phyloP scores from a whole-genome alignment of 2,329 filamentous ascomycete species.

The Ophiocordyceps australis region DNA sequence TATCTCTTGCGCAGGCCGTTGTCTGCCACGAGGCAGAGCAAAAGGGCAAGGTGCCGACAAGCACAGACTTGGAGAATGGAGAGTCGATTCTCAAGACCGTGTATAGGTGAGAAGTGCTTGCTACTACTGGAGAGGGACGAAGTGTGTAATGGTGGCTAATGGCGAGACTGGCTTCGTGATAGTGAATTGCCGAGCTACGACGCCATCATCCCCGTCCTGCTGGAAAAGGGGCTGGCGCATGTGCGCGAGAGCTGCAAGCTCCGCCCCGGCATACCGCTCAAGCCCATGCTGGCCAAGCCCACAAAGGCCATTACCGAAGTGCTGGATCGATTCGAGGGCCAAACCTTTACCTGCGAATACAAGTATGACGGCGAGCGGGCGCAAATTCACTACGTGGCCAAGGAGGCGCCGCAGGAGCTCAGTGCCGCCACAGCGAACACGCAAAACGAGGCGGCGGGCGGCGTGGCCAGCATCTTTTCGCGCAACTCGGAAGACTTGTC shows the following conservation, averaged over 20 bases:
- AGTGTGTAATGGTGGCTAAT: too few relatives aligned
- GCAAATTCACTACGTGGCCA: constrained; percentile 94
- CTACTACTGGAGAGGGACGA: too few relatives aligned
- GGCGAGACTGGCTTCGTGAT: too few relatives aligned
- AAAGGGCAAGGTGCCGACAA: constrained; percentile 51
- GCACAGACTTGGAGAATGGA: constrained; percentile 63
- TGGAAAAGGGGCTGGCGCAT: constrained; percentile 71
- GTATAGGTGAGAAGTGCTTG: constrained; percentile 42
- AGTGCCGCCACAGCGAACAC: constrained; percentile 40
- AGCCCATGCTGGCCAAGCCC: constrained; percentile 96
- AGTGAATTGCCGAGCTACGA: constrained; percentile 93
- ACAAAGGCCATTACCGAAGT: constrained; percentile 98
- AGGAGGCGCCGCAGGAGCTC: constrained; percentile 54
- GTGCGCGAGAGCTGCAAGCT: constrained; percentile 76
- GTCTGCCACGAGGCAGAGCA: constrained; percentile 65
- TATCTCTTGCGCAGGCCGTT: constrained; percentile 76
- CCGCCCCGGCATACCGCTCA: constrained; percentile 81
- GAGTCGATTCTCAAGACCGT: constrained; percentile 79
- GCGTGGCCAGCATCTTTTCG: constrained; percentile 87
- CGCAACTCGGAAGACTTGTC: constrained; percentile 93
- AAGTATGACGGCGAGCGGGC: constrained; percentile 97
- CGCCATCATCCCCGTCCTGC: constrained; percentile 77
- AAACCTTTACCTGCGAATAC: constrained; percentile 95
- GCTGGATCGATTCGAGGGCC: constrained; percentile 85
- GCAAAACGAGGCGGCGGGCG: constrained; percentile 47